Percentiles rank a stretch among this genome's conserved stretches.
Evolutionary conservation across 257 asterid species (phyloP).

Genomic region (Verbena officinalis): DNA sequence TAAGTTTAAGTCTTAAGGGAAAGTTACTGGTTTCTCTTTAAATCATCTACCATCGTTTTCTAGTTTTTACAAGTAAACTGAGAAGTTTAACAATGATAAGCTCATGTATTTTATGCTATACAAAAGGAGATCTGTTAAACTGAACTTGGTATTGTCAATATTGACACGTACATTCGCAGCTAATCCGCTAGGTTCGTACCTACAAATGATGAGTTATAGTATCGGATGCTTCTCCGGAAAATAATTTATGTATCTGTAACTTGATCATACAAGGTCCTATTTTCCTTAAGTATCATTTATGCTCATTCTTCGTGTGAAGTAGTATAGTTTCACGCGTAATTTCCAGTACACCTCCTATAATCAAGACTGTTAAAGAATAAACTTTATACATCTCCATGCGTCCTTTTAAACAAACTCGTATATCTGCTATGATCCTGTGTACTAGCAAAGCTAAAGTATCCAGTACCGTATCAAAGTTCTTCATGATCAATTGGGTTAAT

Average conservation of each 20-base stretch:
- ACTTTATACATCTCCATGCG: neutral
- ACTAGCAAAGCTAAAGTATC: neutral
- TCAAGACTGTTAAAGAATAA: constrained; percentile 6
- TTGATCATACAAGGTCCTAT: neutral
- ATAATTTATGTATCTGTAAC: neutral
- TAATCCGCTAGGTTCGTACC: neutral
- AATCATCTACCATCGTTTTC: too few relatives aligned
- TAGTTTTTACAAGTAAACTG: too few relatives aligned
- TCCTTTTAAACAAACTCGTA: neutral
- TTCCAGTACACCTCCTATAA: neutral
- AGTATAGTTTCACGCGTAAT: neutral
- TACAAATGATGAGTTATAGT: too few relatives aligned
- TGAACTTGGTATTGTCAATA: too few relatives aligned
- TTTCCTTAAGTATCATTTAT: neutral
- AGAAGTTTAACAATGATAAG: too few relatives aligned
- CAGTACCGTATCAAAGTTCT: constrained; percentile 16
- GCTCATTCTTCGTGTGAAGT: neutral
- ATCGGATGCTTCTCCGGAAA: too few relatives aligned
- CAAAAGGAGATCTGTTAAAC: too few relatives aligned
- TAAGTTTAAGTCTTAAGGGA: too few relatives aligned
- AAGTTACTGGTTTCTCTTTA: too few relatives aligned
- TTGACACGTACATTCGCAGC: too few relatives aligned
- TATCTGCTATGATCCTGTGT: constrained; percentile 7
- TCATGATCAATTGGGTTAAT: constrained; percentile 26
- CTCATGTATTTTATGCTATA: too few relatives aligned